Conservation (phyloP, 2,329 filamentous ascomycete species). For the Beauveria caledonica region DNA sequence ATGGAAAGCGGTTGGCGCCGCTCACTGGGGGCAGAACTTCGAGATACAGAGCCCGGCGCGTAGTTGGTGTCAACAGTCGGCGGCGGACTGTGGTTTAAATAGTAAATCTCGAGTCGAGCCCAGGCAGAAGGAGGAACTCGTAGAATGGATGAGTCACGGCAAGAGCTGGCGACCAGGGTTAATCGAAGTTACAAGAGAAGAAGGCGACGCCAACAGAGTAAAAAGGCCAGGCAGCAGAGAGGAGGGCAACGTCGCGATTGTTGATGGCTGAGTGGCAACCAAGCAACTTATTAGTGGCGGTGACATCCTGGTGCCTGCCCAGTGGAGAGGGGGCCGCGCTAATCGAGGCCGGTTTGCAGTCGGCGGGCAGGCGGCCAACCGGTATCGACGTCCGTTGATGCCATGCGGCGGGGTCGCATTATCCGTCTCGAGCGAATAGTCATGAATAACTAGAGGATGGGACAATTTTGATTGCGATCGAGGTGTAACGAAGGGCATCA, state of each 20-base stretch:
- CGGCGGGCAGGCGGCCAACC: not conserved
- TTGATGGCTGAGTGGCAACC: slow-evolving; percentile 5
- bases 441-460: not conserved
- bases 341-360: not conserved
- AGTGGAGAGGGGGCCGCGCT: not conserved
- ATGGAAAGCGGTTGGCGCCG: not conserved
- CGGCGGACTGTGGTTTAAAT: not conserved
- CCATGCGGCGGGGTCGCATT: not conserved
- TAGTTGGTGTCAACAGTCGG: not conserved
- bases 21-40: not conserved
- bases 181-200: not conserved
- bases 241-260: not conserved
- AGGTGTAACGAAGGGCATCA: not conserved
- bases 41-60: not conserved
- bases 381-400: not conserved
- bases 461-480: too few species aligned
- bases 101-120: not conserved
- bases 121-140: not conserved
- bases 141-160: not conserved
- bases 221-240: not conserved
- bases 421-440: not conserved
- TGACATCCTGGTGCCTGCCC: slow-evolving; percentile 6
- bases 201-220: not conserved
- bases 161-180: not conserved
- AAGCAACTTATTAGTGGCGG: not conserved